Base-by-base conservation (phyloP, 345 rosid genomes). In the Turritis glabra region DNA sequence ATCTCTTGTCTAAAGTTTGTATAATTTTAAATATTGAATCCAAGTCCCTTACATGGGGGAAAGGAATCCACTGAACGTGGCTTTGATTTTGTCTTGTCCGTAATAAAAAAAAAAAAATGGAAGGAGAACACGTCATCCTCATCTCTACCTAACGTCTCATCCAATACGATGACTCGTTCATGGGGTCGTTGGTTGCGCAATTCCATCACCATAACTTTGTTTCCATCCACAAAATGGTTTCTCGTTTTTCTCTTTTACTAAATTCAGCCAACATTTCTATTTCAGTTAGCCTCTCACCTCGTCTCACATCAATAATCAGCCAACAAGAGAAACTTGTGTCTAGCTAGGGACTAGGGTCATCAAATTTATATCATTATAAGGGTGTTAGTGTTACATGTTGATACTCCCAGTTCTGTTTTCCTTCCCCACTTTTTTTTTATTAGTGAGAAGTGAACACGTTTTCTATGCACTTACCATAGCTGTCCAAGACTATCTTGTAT, bases 171-270 rank as follows among this genome's bases (percentile, higher is more conserved):
- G 61, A 57, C 67, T 35, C 67, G 19, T 66, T 57, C 53, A 57
- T 57, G 73, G 52, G 60, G n/a, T 58, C 46, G 73, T 67, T 75
- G 30, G 79, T 38, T 75, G 62, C 27, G 62, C 73, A 59, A 29
- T 75, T 23, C 68, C 61, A 75, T 67, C 79, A 53, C 55, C 63
- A 14, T 29, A 3, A 37, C 69, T 60, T 75, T 67, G 53, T 67
- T 74, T 74, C 43, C 41, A 56, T 74, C 56, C 22, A 12, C 65
- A n/a, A 72, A 23, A n/a, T 23, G 1, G 19, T 17, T 69, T 11
- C 6, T 22, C 14, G 4, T 51, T 52, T 66, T 4, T 15, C 35
- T 50, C 3, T 37, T 41, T 50, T 10, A 57, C 47, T 40, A 29
- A 41, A 19, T 56, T 69, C 54, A 41, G 64, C 22, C 22, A n/a